These are phyloP conservation scores for Tolypocladium tundrense DNA, from an alignment of 2,329 filamentous ascomycete genomes.

Conservation along the genomic window DNA sequence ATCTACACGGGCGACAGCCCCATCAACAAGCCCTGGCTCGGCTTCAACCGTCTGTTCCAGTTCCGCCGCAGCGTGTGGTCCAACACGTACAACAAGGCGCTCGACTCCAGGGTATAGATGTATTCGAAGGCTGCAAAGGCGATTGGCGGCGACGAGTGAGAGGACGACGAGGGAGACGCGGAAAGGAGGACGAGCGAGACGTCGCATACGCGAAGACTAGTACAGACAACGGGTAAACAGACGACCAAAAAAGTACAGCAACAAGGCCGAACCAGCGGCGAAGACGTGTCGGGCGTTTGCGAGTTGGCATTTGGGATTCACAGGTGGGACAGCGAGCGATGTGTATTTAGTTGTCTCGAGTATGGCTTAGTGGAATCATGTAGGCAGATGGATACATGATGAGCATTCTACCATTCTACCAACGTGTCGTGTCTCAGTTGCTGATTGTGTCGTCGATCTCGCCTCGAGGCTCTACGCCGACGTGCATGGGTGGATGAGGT, in stretches of 20 bases:
- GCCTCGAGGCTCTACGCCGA: not conserved
- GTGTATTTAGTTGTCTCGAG: not conserved
- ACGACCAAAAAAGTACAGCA: not conserved
- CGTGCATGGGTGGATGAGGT: not conserved
- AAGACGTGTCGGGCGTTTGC: not conserved
- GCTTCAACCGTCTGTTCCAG: slow-evolving; percentile 41
- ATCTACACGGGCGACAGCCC: slow-evolving; percentile 62
- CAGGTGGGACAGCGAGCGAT: not conserved
- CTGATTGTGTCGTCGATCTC: not conserved
- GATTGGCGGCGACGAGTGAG: not conserved
- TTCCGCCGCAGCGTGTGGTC: slow-evolving; percentile 25
- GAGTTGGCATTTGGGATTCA: not conserved
- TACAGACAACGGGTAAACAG: not conserved
- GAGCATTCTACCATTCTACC: not conserved
- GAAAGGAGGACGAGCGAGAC: not conserved
- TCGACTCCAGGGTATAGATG: slow-evolving; percentile 13
- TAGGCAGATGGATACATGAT: not conserved
- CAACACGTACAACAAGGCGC: slow-evolving; percentile 18
- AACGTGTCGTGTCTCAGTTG: not conserved
- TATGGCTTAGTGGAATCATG: not conserved
- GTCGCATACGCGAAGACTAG: not conserved
- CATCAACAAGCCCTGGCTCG: slow-evolving; percentile 57
- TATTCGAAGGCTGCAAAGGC: not conserved
- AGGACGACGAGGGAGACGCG: not conserved
- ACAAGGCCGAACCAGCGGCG: not conserved